phyloP scores from a whole-genome alignment of 108 stramenopile genomes.

The Cyclostephanos tholiformis region DNA sequence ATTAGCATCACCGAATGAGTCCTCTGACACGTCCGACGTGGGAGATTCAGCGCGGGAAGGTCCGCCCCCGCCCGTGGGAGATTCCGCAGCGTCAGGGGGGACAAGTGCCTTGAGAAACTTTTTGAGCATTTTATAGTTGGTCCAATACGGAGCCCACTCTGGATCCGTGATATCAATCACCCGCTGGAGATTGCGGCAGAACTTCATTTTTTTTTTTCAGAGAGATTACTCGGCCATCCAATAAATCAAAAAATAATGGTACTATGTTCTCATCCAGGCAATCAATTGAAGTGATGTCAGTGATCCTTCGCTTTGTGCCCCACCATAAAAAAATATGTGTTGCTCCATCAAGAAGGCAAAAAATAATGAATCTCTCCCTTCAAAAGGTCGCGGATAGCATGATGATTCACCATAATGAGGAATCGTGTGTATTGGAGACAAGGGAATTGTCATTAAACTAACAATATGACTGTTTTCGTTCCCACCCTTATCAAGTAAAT shows the following conservation, averaged over 20 bases:
- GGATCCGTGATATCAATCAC: conserved; percentile 87
- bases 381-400: no score
- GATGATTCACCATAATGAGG: no score
- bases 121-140: conserved; percentile 91
- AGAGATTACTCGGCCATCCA: background rate
- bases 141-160: conserved; percentile 89
- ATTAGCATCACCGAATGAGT: background rate
- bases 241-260: background rate
- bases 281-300: no score
- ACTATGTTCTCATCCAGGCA: no score
- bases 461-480: no score
- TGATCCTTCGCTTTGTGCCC: no score
- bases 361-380: no score
- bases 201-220: conserved; percentile 67
- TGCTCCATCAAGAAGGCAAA: no score
- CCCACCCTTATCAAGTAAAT: no score
- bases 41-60: conserved; percentile 14
- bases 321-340: no score
- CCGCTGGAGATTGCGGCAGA: conserved; percentile 85
- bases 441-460: no score
- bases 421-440: no score
- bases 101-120: conserved; percentile 87
- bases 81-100: conserved; percentile 44
- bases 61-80: conserved; percentile 5
- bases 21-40: conserved; percentile 7